phyloP scores from a whole-genome alignment of 441 rosid genomes.

The Gossypium schwendimanii region DNA sequence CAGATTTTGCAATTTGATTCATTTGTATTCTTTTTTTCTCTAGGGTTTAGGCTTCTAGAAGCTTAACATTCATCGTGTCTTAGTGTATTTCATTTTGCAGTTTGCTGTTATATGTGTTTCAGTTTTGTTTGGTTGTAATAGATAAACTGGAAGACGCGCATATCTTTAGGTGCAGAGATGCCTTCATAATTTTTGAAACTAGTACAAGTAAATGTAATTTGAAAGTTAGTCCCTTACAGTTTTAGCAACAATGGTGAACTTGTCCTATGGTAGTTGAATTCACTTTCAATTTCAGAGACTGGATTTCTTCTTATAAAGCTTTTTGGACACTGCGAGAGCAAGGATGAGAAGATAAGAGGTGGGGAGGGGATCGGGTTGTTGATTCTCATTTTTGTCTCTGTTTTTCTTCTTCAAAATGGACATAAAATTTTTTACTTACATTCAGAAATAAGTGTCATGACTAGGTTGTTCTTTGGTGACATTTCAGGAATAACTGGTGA shows the following conservation, averaged over 20 bases:
- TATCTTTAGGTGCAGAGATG: neutral
- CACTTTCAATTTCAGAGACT: neutral
- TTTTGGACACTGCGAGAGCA: neutral
- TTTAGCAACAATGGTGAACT: neutral
- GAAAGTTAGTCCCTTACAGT: neutral
- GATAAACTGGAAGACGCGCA: neutral
- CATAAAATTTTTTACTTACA: neutral
- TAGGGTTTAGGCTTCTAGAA: neutral
- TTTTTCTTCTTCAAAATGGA: neutral
- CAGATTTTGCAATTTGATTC: neutral
- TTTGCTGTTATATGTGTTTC: neutral
- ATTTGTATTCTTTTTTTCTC: neutral
- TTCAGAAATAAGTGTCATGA: neutral
- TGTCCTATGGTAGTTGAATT: neutral
- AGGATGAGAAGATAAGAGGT: neutral
- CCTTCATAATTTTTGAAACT: neutral
- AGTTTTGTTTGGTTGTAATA: neutral
- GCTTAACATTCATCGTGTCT: neutral
- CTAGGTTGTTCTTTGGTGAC: neutral
- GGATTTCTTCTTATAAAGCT: neutral
- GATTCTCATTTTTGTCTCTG: neutral
- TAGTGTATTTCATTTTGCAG: neutral
- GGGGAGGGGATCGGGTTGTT: neutral
- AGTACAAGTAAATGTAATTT: neutral
- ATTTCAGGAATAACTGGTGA: neutral